These are phyloP conservation scores for Piedraia hortae DNA, from an alignment of 2,329 filamentous ascomycete genomes.

Conservation along the genomic window DNA sequence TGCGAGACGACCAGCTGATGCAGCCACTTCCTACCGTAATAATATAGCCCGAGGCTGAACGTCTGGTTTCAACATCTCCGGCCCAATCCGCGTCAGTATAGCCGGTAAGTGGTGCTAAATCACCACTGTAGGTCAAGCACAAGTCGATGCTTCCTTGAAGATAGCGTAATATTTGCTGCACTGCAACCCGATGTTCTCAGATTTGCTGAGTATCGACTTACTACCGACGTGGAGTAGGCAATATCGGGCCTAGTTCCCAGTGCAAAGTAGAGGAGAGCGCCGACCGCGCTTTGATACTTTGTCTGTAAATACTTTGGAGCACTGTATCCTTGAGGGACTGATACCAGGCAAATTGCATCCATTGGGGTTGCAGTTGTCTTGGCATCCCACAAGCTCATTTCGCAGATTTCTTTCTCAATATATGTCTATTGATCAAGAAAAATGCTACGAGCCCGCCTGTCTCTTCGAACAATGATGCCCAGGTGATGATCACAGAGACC, in stretches of 20 bases:
- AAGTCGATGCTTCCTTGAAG: neutral
- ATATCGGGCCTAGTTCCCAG: neutral
- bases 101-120: neutral
- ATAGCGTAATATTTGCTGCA: neutral
- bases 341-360: neutral
- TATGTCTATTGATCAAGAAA: slow-evolving; percentile 1
- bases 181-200: neutral
- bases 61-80: slow-evolving; percentile 1
- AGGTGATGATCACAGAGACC: neutral
- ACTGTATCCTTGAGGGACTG: neutral
- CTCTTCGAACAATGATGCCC: neutral
- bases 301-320: neutral
- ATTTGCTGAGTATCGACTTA: neutral
- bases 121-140: neutral
- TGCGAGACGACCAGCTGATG: slow-evolving; percentile 2
- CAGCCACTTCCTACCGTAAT: slow-evolving; percentile 1
- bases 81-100: slow-evolving; percentile 2
- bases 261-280: neutral
- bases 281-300: neutral
- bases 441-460: neutral
- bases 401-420: neutral
- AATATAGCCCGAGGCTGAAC: slow-evolving; percentile 2
- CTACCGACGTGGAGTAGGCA: neutral
- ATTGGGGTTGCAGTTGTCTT: neutral
- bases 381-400: neutral